Evolutionary conservation across 1,284 basidiomycete genomes (phyloP).

Genomic region (Sporisorium reilianum): DNA sequence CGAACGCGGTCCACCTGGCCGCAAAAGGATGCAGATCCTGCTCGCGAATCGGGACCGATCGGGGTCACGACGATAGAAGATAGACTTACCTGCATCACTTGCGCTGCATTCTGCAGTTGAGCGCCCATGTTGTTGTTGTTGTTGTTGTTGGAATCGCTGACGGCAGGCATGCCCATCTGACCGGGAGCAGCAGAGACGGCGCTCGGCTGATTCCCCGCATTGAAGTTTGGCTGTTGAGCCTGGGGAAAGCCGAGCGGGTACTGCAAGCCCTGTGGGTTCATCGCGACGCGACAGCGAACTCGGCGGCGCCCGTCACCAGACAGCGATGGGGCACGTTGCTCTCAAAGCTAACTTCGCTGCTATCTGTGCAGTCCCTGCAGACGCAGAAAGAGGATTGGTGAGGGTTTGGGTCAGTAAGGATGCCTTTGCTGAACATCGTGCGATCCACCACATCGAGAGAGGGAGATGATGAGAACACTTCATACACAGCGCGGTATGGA

Average conservation of each 20-base stretch:
- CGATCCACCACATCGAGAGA: background rate
- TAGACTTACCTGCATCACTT: conserved; percentile 41
- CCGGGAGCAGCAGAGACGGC: conserved; percentile 12
- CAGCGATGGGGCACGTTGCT: background rate
- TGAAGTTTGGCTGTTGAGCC: conserved; percentile 24
- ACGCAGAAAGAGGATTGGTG: background rate
- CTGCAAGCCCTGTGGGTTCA: conserved; percentile 31
- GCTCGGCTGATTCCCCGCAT: conserved; percentile 11
- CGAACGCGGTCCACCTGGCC: background rate
- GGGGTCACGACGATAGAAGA: background rate
- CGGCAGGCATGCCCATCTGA: conserved; percentile 18
- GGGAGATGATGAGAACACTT: background rate
- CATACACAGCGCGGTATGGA: background rate
- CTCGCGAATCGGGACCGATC: background rate
- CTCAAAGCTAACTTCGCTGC: background rate
- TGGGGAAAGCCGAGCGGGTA: conserved; percentile 20
- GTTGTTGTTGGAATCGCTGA: conserved; percentile 13
- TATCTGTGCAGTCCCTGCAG: background rate
- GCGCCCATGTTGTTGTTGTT: conserved; percentile 14
- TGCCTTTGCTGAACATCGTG: background rate
- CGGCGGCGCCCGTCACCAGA: background rate
- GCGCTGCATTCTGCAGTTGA: conserved; percentile 30
- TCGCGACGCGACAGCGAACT: background rate
- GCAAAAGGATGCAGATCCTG: background rate
- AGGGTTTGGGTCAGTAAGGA: background rate